These are phyloP conservation scores for Quercus parvula DNA, from an alignment of 306 rosid species.

Conservation along the genomic window DNA sequence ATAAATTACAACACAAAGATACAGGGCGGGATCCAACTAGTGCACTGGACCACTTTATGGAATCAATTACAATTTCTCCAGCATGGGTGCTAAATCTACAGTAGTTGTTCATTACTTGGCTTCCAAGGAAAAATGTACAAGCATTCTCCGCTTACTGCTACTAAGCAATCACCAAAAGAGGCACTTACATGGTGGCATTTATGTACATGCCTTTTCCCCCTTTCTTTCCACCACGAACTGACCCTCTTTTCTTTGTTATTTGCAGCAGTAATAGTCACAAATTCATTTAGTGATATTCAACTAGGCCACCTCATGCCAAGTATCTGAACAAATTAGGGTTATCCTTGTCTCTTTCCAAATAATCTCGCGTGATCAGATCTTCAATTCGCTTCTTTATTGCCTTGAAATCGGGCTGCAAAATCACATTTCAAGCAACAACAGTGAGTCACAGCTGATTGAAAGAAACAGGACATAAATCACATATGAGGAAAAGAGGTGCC, in stretches of 20 bases:
- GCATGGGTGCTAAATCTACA: conserved; percentile 33
- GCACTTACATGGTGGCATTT: conserved; percentile 8
- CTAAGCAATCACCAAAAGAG: conserved; percentile 25
- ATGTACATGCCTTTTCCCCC: background rate
- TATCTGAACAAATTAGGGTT: conserved; percentile 77
- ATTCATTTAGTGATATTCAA: conserved; percentile 17
- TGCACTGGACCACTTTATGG: conserved; percentile 33
- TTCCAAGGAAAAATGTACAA: conserved; percentile 47
- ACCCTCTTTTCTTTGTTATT: conserved; percentile 18
- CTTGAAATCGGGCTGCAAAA: conserved; percentile 83
- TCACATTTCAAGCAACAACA: background rate
- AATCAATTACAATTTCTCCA: conserved; percentile 39
- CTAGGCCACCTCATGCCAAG: conserved; percentile 60
- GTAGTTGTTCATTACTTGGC: conserved; percentile 36
- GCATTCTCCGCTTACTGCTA: conserved; percentile 31
- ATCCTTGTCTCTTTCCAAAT: conserved; percentile 93
- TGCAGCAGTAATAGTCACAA: conserved; percentile 22
- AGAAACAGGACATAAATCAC: background rate
- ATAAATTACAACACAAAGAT: conserved; percentile 14
- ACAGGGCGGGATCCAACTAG: conserved; percentile 19
- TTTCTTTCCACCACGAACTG: conserved; percentile 15
- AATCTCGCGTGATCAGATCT: conserved; percentile 95
- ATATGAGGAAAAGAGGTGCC: background rate
- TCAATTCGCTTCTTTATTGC: conserved; percentile 93
- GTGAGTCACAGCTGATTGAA: background rate